A percentile compares a stretch with the other conserved stretches of the same genome.
phyloP scores from a whole-genome alignment of 1,284 basidiomycete species.

The Macrocystidia cucumis region DNA sequence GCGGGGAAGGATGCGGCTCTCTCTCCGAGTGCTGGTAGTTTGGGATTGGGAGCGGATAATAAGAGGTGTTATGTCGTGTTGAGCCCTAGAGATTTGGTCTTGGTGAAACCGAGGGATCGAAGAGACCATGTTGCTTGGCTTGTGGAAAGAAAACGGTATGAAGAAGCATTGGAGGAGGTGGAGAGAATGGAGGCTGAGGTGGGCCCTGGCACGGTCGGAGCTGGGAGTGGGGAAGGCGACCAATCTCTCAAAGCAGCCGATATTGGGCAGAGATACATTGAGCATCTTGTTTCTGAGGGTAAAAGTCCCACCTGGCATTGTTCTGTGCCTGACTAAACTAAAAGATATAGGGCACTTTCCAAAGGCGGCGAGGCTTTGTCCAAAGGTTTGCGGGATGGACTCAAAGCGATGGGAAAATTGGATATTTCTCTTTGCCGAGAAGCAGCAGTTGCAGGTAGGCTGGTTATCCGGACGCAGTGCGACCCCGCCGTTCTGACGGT shows the following conservation, averaged over 20 bases:
- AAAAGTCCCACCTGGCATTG: no score
- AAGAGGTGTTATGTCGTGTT: conserved; percentile 67
- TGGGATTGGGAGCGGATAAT: conserved; percentile 14
- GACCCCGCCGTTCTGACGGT: conserved; percentile 1
- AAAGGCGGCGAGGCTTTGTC: conserved; percentile 82
- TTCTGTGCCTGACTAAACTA: no score
- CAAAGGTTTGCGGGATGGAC: conserved; percentile 82
- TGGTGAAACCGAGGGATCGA: conserved; percentile 81
- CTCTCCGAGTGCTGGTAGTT: no score
- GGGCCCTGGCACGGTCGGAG: no score
- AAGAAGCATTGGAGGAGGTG: conserved; percentile 84
- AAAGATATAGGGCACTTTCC: conserved; percentile 66
- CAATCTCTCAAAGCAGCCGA: conserved; percentile 54
- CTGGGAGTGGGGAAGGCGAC: conserved; percentile 15
- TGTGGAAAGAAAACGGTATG: conserved; percentile 79
- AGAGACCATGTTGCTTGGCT: conserved; percentile 93
- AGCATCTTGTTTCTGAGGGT: conserved; percentile 75
- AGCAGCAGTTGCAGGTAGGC: conserved; percentile 70
- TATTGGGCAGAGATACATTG: conserved; percentile 81
- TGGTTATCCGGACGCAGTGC: neutral
- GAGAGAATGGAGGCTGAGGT: conserved; percentile 50
- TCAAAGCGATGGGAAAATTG: conserved; percentile 88
- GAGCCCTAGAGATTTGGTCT: conserved; percentile 81
- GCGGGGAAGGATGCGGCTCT: conserved; percentile 20
- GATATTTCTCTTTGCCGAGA: conserved; percentile 89